These are phyloP conservation scores for Arthrobotrys sphaeroides DNA, from an alignment of 2,329 filamentous ascomycete species.

Conservation along the genomic window DNA sequence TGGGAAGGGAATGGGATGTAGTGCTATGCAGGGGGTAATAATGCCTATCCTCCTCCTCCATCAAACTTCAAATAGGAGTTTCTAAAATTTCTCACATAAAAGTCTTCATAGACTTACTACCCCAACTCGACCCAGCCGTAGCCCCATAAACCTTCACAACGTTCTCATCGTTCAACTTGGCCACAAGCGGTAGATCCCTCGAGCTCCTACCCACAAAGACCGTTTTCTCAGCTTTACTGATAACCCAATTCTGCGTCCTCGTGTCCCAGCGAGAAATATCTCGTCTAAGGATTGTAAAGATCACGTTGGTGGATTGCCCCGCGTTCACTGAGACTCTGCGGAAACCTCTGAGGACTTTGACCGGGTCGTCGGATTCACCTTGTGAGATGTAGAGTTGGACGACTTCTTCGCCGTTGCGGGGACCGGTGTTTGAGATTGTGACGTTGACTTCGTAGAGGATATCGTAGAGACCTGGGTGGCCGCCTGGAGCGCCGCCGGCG, in stretches of 20 bases:
- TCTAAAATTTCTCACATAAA: not conserved
- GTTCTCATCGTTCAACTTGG: slow-evolving; percentile 18
- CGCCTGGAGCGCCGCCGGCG: slow-evolving; percentile 72
- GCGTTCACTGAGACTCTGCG: slow-evolving; percentile 77
- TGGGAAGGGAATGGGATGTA: not conserved
- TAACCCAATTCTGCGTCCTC: slow-evolving; percentile 73
- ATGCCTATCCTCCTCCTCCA: too few relatives aligned
- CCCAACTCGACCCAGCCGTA: not conserved
- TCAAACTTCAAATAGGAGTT: too few relatives aligned
- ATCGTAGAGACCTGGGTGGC: slow-evolving; percentile 72
- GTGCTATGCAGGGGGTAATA: too few relatives aligned
- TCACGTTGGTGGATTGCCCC: slow-evolving; percentile 67
- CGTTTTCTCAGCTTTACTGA: slow-evolving; percentile 64
- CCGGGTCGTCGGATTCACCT: slow-evolving; percentile 77
- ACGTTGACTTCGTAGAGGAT: slow-evolving; percentile 74
- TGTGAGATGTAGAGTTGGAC: slow-evolving; percentile 82
- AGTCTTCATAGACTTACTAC: not conserved
- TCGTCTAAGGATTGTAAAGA: slow-evolving; percentile 71
- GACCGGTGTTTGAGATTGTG: slow-evolving; percentile 76
- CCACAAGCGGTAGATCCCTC: slow-evolving; percentile 40
- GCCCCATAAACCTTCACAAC: not conserved
- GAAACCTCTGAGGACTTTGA: slow-evolving; percentile 77
- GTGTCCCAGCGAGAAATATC: slow-evolving; percentile 80
- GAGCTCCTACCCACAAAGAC: slow-evolving; percentile 45
- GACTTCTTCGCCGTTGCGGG: slow-evolving; percentile 73